A percentile compares a stretch with the other conserved stretches of the same genome.
These are phyloP conservation scores for Leccinum fibrillosum DNA, from an alignment of 768 basidiomycete genomes.

Conservation along the genomic window DNA sequence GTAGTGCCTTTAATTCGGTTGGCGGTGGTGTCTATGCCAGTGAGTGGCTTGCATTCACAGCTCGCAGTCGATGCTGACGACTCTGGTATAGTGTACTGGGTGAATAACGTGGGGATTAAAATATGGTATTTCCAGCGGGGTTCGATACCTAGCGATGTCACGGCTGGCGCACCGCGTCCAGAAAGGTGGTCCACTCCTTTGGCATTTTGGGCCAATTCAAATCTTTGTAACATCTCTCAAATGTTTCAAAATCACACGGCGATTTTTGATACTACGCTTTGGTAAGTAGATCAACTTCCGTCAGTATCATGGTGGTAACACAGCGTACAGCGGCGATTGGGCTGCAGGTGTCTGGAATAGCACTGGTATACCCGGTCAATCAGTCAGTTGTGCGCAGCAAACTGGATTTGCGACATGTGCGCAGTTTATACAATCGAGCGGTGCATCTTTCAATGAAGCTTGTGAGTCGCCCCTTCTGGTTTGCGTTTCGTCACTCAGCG, in stretches of 20 bases:
- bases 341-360: slow-evolving; percentile 74
- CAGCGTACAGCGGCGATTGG: slow-evolving; percentile 73
- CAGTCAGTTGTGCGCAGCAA: slow-evolving; percentile 76
- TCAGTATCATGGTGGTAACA: slow-evolving; percentile 3
- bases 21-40: slow-evolving; percentile 90
- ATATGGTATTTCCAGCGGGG: slow-evolving; percentile 80
- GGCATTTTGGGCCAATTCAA: slow-evolving; percentile 72
- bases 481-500: slow-evolving; percentile 4
- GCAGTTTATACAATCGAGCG: slow-evolving; percentile 70
- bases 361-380: slow-evolving; percentile 79
- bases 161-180: slow-evolving; percentile 69
- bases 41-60: slow-evolving; percentile 38
- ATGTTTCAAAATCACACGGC: slow-evolving; percentile 76
- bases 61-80: neutral
- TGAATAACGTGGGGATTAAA: slow-evolving; percentile 69
- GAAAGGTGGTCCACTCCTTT: slow-evolving; percentile 71
- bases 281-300: slow-evolving; percentile 39
- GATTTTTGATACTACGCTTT: slow-evolving; percentile 86
- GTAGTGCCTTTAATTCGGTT: slow-evolving; percentile 80
- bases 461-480: slow-evolving; percentile 50
- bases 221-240: slow-evolving; percentile 67
- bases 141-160: slow-evolving; percentile 75
- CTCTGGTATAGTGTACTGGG: slow-evolving; percentile 15
- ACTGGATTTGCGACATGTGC: slow-evolving; percentile 83
- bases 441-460: slow-evolving; percentile 68